Evolutionary conservation across 2,329 filamentous ascomycete genomes (phyloP).

Genomic region (Fusarium vanettenii): DNA sequence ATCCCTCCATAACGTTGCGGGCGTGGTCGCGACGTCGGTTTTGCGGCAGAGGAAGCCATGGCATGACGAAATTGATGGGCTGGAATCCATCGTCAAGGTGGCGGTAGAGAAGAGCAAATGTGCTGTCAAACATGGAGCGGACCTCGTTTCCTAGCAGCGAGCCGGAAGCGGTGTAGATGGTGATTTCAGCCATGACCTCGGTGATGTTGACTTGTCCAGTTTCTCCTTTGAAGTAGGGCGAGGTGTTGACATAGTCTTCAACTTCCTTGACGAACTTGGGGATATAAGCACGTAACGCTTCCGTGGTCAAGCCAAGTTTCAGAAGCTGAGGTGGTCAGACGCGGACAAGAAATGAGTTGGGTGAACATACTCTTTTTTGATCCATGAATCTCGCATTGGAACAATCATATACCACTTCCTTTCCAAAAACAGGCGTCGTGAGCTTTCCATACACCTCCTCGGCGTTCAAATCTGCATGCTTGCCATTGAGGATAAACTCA

Average conservation of each 20-base stretch:
- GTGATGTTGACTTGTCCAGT: constrained; percentile 78
- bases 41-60: constrained; percentile 86
- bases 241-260: constrained; percentile 75
- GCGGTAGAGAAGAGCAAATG: constrained; percentile 84
- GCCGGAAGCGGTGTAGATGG: constrained; percentile 90
- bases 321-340: constrained; percentile 66
- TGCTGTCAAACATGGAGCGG: constrained; percentile 81
- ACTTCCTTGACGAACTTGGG: constrained; percentile 81
- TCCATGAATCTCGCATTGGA: constrained; percentile 93
- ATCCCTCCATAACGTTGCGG: constrained; percentile 80
- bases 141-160: constrained; percentile 87
- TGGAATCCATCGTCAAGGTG: constrained; percentile 91
- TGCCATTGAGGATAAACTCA: constrained; percentile 91
- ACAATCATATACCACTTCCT: constrained; percentile 89
- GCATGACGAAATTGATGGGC: constrained; percentile 88
- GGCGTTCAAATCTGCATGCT: constrained; percentile 87
- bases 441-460: constrained; percentile 90
- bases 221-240: constrained; percentile 72
- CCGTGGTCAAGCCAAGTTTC: constrained; percentile 80
- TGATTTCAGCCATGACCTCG: constrained; percentile 83
- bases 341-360: rapidly evolving
- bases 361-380: constrained; percentile 83
- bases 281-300: constrained; percentile 79
- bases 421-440: constrained; percentile 78
- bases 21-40: constrained; percentile 84